Evolutionary conservation across 352 stramenopile genomes (phyloP).

Genomic region (Globisporangium perplexum): DNA sequence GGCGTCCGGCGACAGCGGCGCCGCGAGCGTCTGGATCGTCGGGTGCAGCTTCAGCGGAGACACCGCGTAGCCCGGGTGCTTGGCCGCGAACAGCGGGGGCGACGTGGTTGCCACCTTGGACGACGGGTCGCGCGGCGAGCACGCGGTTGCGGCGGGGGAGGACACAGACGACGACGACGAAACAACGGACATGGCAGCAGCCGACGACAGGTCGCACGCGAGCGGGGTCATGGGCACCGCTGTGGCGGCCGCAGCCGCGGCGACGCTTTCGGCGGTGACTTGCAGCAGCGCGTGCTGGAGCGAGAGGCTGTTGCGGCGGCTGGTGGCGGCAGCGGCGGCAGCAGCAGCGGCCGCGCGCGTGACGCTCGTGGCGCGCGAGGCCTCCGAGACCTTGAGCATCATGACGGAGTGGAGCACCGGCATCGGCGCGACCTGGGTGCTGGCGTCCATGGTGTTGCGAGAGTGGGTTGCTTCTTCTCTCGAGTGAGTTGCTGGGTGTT

Average conservation of each 20-base stretch:
- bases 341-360: constrained; percentile 11
- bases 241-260: neutral
- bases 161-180: neutral
- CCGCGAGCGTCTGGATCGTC: constrained; percentile 14
- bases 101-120: constrained; percentile 28
- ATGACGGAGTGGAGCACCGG: constrained; percentile 17
- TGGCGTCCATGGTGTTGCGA: constrained; percentile 28
- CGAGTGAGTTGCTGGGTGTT: neutral
- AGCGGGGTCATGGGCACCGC: constrained; percentile 40
- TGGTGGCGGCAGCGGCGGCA: constrained; percentile 17
- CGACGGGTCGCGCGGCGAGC: constrained; percentile 48
- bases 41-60: constrained; percentile 6
- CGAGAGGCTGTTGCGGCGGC: constrained; percentile 37
- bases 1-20: neutral
- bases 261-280: constrained; percentile 14
- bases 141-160: constrained; percentile 16
- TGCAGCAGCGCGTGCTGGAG: constrained; percentile 31
- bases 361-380: constrained; percentile 15
- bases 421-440: constrained; percentile 18
- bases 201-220: constrained; percentile 13
- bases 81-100: constrained; percentile 6
- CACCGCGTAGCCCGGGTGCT: constrained; percentile 3
- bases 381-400: constrained; percentile 16
- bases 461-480: neutral
- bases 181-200: neutral